Evolutionary conservation across 805 yeast genomes (phyloP), one percentile per base, ranked within the genome.

Genomic region (Candida ipomoeae): DNA sequence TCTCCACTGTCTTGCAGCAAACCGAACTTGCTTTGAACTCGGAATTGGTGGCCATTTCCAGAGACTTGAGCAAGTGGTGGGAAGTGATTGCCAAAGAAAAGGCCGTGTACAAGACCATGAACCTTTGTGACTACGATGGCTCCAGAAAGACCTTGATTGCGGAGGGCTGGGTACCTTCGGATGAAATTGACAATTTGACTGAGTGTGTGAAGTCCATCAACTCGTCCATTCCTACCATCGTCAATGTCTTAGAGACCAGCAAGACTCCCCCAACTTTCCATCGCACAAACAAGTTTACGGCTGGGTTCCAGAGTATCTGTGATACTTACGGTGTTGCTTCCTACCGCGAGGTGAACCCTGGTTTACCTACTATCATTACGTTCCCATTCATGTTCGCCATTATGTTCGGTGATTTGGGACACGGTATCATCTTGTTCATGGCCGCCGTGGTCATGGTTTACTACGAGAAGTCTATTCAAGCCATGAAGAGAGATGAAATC

Each of bases 341-440:
- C 2, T 94, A 94, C 71, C 85, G 89, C 60, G 99, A 94, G 69
- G 94, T 94, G 29, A 94, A 94, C 67, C 96, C 99, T 4, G 99
- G 96, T 48, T 74, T 94, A 55, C 92, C 99, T 3, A 92, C 99
- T 1, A 82, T 89, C 43, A 85, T 94, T 23, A 94, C 99, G 0
- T 94, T 94, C 75, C 99, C 99, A 21, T 94, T 94, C 68, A 87
- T 94, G 96, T 94, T 94, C 73, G 97, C 99, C 29, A 86, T 94
- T 61, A 94, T 94, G 99, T 94, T 94, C 75, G 99, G 99, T 75
- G 99, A 94, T 74, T 66, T 91, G 52, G 99, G 99, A 14, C 99
- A 94, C 73, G 99, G 99, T 5, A 79, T 90, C 52, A 80, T 94
- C 44, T 74, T 94, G 67, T 79, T 85, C 48, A 67, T 86, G 50